Evolutionary conservation across 2,329 filamentous ascomycete species (phyloP).

Genomic region (Hymenoscyphus salicellus): DNA sequence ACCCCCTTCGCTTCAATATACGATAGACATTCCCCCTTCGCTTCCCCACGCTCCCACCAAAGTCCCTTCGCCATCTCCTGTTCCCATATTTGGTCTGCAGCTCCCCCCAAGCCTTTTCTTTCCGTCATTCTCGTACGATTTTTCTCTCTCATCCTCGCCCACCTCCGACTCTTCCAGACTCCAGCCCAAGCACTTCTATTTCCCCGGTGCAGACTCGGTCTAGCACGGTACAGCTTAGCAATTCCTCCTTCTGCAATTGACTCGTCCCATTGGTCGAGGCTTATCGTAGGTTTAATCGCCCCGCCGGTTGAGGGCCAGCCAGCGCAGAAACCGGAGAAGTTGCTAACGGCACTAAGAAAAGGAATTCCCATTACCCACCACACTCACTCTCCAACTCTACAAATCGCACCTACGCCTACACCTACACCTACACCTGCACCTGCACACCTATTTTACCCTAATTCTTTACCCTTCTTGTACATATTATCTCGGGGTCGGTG

Average conservation of each 20-base stretch:
- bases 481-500: background rate
- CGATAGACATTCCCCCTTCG: background rate
- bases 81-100: background rate
- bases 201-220: background rate
- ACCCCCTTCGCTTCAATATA: background rate
- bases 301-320: background rate
- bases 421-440: background rate
- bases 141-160: background rate
- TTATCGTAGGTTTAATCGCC: background rate
- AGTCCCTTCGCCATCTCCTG: background rate
- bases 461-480: constrained; percentile 3
- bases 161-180: background rate
- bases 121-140: constrained; percentile 1
- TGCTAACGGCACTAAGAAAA: background rate
- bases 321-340: constrained; percentile 4
- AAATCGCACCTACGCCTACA: background rate
- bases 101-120: background rate
- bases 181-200: background rate
- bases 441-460: background rate
- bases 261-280: background rate
- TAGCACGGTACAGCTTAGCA: background rate
- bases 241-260: background rate
- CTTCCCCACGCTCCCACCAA: background rate
- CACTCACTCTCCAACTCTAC: background rate
- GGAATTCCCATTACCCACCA: background rate